phyloP scores from a whole-genome alignment of 2,329 filamentous ascomycete genomes.

The Pseudogymnoascus sp. region DNA sequence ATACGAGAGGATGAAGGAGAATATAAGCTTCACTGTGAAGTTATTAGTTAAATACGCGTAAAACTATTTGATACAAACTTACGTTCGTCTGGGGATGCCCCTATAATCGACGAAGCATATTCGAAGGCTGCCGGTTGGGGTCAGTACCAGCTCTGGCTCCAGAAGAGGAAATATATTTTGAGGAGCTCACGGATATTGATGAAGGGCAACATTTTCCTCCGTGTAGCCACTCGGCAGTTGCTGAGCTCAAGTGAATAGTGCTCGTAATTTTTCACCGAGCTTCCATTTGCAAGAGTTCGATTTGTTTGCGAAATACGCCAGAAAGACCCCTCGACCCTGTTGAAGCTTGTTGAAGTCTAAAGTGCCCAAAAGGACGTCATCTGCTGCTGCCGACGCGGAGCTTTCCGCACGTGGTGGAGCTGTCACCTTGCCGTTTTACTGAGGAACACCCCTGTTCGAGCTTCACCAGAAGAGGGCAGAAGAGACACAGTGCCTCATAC shows the following conservation, averaged over 20 bases:
- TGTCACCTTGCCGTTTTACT: slow-evolving; percentile 8
- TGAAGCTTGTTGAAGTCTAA: slow-evolving; percentile 1
- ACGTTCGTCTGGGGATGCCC: slow-evolving; percentile 60
- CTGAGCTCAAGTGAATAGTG: background rate
- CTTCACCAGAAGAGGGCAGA: background rate
- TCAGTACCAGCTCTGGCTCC: slow-evolving; percentile 20
- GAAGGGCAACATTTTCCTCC: slow-evolving; percentile 50
- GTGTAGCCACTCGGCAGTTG: background rate
- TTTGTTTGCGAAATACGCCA: background rate
- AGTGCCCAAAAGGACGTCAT: slow-evolving; percentile 5
- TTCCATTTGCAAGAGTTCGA: background rate
- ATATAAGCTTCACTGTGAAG: slow-evolving; percentile 79
- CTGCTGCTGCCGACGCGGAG: background rate
- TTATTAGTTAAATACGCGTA: slow-evolving; percentile 12
- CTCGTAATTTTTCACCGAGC: slow-evolving; percentile 2
- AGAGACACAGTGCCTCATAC: background rate
- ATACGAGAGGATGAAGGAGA: slow-evolving; percentile 85
- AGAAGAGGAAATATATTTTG: slow-evolving; percentile 7
- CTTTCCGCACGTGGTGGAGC: slow-evolving; percentile 9
- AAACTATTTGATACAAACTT: slow-evolving; percentile 23
- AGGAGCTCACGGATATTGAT: slow-evolving; percentile 49
- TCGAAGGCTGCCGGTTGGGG: slow-evolving; percentile 46
- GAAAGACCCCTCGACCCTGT: slow-evolving; percentile 2
- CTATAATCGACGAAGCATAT: slow-evolving; percentile 48
- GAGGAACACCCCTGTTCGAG: slow-evolving; percentile 4